Evolutionary conservation across 345 rosid genomes (phyloP).

Genomic region (Hevea brasiliensis): DNA sequence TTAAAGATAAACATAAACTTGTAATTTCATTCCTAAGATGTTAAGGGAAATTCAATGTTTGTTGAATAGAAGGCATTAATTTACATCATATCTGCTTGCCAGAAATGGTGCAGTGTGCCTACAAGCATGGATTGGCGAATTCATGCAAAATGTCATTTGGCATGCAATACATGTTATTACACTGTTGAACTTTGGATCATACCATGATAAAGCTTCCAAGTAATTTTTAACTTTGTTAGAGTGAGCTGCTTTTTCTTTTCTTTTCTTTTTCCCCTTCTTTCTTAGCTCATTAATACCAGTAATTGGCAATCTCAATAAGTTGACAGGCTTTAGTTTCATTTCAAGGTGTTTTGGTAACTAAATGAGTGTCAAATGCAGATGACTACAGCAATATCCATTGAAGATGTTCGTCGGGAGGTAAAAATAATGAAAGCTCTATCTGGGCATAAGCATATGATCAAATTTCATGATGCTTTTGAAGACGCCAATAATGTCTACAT

Average conservation of each 20-base stretch:
- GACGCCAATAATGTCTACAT: slow-evolving; percentile 69
- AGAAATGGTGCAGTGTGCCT: not conserved
- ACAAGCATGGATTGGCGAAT: not conserved
- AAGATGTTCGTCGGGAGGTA: slow-evolving; percentile 92
- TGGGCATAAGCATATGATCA: slow-evolving; percentile 70
- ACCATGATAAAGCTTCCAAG: not conserved
- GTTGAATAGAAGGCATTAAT: not conserved
- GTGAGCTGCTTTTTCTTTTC: not conserved
- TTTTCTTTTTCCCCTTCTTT: not conserved
- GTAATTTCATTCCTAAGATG: not conserved
- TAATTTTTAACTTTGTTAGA: too few species aligned
- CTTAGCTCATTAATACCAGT: not conserved
- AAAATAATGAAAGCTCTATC: slow-evolving; percentile 76
- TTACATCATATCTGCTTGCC: not conserved
- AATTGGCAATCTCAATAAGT: not conserved
- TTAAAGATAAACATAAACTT: not conserved
- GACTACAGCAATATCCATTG: slow-evolving; percentile 75
- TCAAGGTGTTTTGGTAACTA: slow-evolving; percentile 9
- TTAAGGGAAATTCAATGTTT: not conserved
- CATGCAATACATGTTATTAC: not conserved
- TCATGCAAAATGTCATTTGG: too few species aligned
- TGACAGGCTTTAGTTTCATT: not conserved
- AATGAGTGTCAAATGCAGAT: slow-evolving; percentile 51
- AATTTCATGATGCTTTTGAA: slow-evolving; percentile 75
- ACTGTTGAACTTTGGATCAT: not conserved